Conservation (phyloP, 768 basidiomycete species). For the Cytidiella melzeri region DNA sequence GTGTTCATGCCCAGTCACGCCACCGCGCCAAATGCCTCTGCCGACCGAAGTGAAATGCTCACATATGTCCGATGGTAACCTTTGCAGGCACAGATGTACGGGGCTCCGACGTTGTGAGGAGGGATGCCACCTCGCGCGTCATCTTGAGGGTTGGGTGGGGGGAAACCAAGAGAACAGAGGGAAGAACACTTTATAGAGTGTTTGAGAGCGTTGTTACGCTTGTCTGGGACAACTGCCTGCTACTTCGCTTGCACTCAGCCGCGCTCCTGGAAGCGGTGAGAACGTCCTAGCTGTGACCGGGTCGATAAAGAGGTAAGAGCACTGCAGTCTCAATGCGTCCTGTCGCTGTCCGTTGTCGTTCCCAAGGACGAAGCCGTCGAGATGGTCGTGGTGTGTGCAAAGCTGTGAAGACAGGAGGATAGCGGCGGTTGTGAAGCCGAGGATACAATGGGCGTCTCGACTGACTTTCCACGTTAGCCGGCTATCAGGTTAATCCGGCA, state of each 20-base stretch:
- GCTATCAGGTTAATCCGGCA: background rate
- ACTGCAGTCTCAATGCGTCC: background rate
- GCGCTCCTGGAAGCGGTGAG: background rate
- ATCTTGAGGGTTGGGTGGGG: constrained; percentile 10
- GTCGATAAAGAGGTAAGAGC: background rate
- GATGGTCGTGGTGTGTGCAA: background rate
- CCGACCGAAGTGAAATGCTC: too few relatives aligned
- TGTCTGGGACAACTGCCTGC: background rate
- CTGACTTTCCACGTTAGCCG: background rate
- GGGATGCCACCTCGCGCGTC: constrained; percentile 19
- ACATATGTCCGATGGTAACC: constrained; percentile 62
- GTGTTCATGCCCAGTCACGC: too few relatives aligned
- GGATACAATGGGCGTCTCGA: background rate
- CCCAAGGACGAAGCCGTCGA: background rate
- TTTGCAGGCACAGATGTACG: constrained; percentile 16
- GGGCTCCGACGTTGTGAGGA: constrained; percentile 20
- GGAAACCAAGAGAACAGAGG: background rate
- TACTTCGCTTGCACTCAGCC: background rate
- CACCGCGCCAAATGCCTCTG: too few relatives aligned
- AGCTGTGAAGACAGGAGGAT: background rate
- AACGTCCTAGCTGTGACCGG: background rate
- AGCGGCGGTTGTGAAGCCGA: background rate
- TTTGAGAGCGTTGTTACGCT: background rate
- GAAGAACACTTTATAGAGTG: background rate
- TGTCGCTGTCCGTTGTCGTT: background rate